Evolutionary conservation across 2,329 filamentous ascomycete species (phyloP).

Genomic region (Aspergillus unguis): DNA sequence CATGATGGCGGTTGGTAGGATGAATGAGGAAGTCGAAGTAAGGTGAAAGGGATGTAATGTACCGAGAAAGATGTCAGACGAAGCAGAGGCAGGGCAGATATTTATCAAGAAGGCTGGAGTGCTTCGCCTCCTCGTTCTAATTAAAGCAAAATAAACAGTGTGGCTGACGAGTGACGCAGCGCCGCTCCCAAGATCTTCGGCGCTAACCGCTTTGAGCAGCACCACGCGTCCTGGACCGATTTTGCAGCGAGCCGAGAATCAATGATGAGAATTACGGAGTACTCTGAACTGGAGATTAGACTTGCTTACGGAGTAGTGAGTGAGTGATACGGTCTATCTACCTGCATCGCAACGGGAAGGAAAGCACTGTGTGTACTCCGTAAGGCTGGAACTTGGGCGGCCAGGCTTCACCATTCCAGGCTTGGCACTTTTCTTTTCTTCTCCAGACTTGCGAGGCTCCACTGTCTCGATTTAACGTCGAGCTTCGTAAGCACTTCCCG

Average conservation of each 20-base stretch:
- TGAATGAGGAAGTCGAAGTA: neutral
- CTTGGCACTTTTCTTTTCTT: neutral
- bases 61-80: neutral
- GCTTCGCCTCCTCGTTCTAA: constrained; percentile 10
- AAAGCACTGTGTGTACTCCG: no score
- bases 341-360: no score
- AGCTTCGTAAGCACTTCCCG: neutral
- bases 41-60: neutral
- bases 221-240: constrained; percentile 10
- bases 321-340: no score
- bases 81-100: neutral
- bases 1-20: constrained; percentile 45
- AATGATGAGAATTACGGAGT: neutral
- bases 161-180: neutral
- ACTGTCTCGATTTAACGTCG: neutral
- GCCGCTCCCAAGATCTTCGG: neutral
- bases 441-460: neutral
- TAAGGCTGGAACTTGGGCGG: no score
- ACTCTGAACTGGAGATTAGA: neutral
- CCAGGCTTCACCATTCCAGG: neutral
- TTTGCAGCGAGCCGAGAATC: neutral
- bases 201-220: neutral
- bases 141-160: constrained; percentile 3
- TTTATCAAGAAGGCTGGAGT: constrained; percentile 3
- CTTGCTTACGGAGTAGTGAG: neutral